These are phyloP conservation scores for Echinosophora koreensis DNA, from an alignment of 306 rosid species.

Conservation along the genomic window DNA sequence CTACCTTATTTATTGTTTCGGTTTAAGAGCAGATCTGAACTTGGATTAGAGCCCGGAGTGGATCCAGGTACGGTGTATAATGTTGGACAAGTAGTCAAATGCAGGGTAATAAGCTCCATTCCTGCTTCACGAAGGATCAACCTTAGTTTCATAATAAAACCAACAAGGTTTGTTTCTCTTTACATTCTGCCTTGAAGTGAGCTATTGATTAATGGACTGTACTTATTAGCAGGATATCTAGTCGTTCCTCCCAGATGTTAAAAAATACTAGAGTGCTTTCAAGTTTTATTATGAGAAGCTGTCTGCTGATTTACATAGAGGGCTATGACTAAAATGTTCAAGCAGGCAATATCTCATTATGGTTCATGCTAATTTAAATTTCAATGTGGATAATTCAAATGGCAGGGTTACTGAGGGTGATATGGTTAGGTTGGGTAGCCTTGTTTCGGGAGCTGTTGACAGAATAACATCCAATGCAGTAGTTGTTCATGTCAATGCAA, in stretches of 20 bases:
- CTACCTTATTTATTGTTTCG: slow-evolving; percentile 42
- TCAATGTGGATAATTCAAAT: slow-evolving; percentile 42
- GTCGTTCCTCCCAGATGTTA: neutral
- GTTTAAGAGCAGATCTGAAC: slow-evolving; percentile 80
- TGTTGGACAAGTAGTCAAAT: slow-evolving; percentile 94
- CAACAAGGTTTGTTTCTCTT: slow-evolving; percentile 69
- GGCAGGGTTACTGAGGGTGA: slow-evolving; percentile 84
- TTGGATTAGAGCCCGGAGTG: slow-evolving; percentile 83
- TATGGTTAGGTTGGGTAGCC: slow-evolving; percentile 66
- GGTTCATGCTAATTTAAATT: slow-evolving; percentile 38
- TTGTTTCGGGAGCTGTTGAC: slow-evolving; percentile 90
- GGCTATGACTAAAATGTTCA: slow-evolving; percentile 35
- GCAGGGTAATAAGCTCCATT: slow-evolving; percentile 70
- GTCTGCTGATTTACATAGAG: slow-evolving; percentile 22
- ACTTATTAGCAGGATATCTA: slow-evolving; percentile 15
- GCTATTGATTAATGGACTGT: slow-evolving; percentile 2
- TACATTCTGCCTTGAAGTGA: slow-evolving; percentile 19
- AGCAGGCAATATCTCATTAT: neutral
- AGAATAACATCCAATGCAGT: slow-evolving; percentile 64
- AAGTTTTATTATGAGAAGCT: slow-evolving; percentile 1
- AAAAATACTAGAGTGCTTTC: slow-evolving; percentile 15
- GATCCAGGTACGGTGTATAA: slow-evolving; percentile 76
- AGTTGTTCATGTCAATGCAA: slow-evolving; percentile 68
- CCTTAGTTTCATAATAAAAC: slow-evolving; percentile 86
- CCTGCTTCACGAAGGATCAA: slow-evolving; percentile 82